Evolutionary conservation across 805 yeast species (phyloP).

Genomic region (Yamadazyma nakazawae): DNA sequence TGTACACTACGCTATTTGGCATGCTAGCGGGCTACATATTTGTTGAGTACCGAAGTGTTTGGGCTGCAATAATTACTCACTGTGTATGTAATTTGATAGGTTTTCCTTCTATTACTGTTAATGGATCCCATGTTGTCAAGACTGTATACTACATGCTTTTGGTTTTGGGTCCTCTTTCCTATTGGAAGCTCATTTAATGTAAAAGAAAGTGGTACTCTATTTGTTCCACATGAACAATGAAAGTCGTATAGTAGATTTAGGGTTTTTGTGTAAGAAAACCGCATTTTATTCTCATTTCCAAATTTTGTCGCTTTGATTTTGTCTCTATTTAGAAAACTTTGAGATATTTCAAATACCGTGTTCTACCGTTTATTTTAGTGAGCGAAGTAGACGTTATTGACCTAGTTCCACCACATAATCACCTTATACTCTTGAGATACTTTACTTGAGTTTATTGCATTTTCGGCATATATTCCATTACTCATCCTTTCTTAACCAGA

Average conservation of each 20-base stretch:
- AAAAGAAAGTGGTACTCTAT: background rate
- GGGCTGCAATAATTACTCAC: conserved; percentile 60
- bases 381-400: background rate
- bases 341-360: conserved; percentile 4
- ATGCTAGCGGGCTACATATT: conserved; percentile 56
- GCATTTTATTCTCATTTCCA: background rate
- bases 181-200: background rate
- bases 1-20: conserved; percentile 72
- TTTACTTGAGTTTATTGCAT: too few species aligned
- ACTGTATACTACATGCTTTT: conserved; percentile 13
- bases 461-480: too few species aligned
- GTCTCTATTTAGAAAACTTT: conserved; percentile 4
- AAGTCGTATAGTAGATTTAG: background rate
- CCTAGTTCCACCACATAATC: background rate
- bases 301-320: conserved; percentile 1
- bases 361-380: background rate
- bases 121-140: conserved; percentile 4
- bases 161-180: conserved; percentile 7
- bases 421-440: background rate
- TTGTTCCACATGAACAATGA: background rate
- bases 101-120: conserved; percentile 44
- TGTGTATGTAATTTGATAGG: conserved; percentile 68
- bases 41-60: conserved; percentile 45
- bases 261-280: conserved; percentile 2
- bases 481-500: background rate